A percentile compares a stretch with the other conserved stretches of the same genome.
Conservation (phyloP, 2,329 filamentous ascomycete species). For the Geosmithia morbida region DNA sequence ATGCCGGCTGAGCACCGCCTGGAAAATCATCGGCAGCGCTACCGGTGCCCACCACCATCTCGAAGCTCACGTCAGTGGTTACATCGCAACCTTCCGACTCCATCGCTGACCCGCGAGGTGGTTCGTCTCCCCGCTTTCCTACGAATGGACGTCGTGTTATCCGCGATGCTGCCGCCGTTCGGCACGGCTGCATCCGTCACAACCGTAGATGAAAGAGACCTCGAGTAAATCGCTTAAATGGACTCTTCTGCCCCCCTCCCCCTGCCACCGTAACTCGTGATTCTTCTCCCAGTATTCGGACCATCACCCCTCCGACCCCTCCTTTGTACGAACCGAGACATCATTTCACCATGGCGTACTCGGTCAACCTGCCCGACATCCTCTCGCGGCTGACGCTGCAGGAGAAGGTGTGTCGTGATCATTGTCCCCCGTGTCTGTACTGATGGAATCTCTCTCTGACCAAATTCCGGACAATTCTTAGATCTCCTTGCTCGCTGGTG, state of each 20-base stretch:
- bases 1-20: background rate
- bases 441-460: background rate
- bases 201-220: background rate
- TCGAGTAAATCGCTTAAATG: background rate
- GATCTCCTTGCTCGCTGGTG: constrained; percentile 44
- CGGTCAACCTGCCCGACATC: constrained; percentile 10
- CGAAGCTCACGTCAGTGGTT: background rate
- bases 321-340: background rate
- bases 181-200: background rate
- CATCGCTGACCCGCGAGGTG: background rate
- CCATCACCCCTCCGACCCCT: background rate
- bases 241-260: background rate
- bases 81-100: background rate
- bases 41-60: background rate
- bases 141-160: background rate
- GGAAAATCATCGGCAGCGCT: background rate
- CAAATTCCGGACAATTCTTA: constrained; percentile 10
- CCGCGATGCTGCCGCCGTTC: background rate
- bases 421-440: background rate
- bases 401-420: constrained; percentile 11
- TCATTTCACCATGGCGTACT: background rate
- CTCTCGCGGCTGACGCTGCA: constrained; percentile 14
- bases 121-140: background rate
- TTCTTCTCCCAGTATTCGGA: background rate
- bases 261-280: background rate